Base-by-base conservation (phyloP, 179 eudicot species). In the Spergularia azorica region DNA sequence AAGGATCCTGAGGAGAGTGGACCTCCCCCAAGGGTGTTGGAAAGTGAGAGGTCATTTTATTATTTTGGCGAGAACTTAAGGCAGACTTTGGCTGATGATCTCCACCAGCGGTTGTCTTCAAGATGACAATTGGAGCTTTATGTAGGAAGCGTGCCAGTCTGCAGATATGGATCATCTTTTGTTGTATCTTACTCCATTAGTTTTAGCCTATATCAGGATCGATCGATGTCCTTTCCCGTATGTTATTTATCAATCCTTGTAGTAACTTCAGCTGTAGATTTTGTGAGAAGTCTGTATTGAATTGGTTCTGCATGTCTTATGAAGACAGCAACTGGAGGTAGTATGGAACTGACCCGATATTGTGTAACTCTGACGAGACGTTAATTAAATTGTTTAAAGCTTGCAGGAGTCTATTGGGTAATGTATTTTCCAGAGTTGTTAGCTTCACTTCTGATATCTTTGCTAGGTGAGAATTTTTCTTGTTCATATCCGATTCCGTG, bases 71-170 rank as follows among this genome's bases (percentile, higher is more conserved):
- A 90, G 63, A 93, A 79, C 77, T 52, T 87, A 84, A 92, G 98
- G 84, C 96, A 92, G 84, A 88, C 90, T 6, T 85, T 95, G 89
- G 95, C 98, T 38, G 98, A 92, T 80, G 98, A 95, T 87, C 77
- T 95, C 16, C 89, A 95, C 74, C 97, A 93, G 63, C 76, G 97
- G 55, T 74, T 94, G 66, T 85, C 95, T 3, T 84, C 91, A 70
- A 88, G 90, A 87, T 86, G 90, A 86, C 50, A 70, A 3, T 26
- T 51, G 61, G 58, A 70, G 71, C 41, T 63, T 36, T 48, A 63
- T 52, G 46, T 76, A 70, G 73, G n/a, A 61, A 38, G 65, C 20
- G 36, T 54, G 59, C 32, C 18, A 5, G 13, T 69, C 15, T 67
- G 55, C 67, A 63, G 26, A 26, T 21, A 11, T 12, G 67, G 16